Evolutionary conservation across 2,329 filamentous ascomycete species (phyloP), one percentile per base, ranked within the genome.

Genomic region (Cordyceps cicadae): DNA sequence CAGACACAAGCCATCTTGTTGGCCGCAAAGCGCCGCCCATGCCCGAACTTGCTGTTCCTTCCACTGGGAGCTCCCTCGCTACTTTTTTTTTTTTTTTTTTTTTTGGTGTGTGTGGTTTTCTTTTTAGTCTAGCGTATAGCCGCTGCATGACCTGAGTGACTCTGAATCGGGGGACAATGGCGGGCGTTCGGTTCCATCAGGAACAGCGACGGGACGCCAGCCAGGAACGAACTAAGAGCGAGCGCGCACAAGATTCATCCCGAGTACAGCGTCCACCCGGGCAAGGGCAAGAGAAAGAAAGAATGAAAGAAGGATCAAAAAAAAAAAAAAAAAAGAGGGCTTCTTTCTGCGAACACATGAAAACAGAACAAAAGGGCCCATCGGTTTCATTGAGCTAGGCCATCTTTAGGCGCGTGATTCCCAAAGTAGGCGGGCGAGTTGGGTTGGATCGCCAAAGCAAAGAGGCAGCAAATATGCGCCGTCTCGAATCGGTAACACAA

Each of bases 401-500:
- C 49, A n/a, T 14, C 14, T 19, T 8, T 39, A 26, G 24, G 49
- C 24, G 37, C 46, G 34, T 58, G 46, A 51, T 51, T 19, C 3
- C 6, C 32, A 21, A 21, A 19, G 37, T 17, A 50, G n/a, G n/a
- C n/a, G n/a, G 21, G 34, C 9, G 37, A 58, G 32, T 5, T 17
- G 14, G 15, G 19, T 43, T 34, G 32, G 34, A 52, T 32, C 24
- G 26, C 29, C 24, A 52, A 59, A 53, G 26, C 34, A n/a, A 34
- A 43, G 55, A 12, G 39, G n/a, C n/a, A n/a, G 49, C 49, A 59
- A 45, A 53, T 53, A 58, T 46, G n/a, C 48, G 39, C 49, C 56
- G 56, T 59, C 49, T 51, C 46, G 49, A 59, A 59, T 53, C 37
- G 37, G 56, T 59, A n/a, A 39, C 15, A 59, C 56, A 59, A 41